phyloP scores from a whole-genome alignment of 495 filamentous ascomycete genomes.

The Articulospora tetracladia region DNA sequence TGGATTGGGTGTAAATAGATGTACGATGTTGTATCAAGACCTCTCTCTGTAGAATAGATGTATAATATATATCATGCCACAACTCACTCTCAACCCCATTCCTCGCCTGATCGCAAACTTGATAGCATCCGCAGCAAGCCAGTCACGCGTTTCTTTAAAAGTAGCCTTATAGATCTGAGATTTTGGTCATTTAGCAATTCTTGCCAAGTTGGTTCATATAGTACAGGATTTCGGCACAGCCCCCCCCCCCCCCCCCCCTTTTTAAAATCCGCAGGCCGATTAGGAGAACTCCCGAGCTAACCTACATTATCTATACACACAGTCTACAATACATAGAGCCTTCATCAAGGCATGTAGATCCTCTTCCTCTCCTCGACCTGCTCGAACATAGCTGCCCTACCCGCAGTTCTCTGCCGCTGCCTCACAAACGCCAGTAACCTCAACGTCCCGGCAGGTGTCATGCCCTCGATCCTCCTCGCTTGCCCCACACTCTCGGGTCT shows the following conservation, averaged over 20 bases:
- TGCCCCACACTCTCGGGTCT: conserved; percentile 82
- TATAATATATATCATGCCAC: no score
- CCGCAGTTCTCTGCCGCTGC: not conserved
- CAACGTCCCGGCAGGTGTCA: conserved; percentile 58
- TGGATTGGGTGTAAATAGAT: not conserved
- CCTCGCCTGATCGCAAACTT: no score
- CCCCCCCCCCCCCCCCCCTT: no score
- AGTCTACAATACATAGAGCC: not conserved
- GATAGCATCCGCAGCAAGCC: no score
- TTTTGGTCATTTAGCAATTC: no score
- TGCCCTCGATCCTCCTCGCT: conserved; percentile 81
- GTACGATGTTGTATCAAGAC: not conserved
- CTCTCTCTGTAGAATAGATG: not conserved
- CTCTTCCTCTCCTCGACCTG: conserved; percentile 9
- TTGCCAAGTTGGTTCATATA: not conserved
- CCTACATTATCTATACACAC: not conserved
- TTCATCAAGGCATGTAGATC: not conserved
- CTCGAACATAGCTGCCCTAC: conserved; percentile 13
- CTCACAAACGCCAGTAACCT: conserved; percentile 50
- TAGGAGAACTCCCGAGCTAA: no score
- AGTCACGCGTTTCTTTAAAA: no score
- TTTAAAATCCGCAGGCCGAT: not conserved
- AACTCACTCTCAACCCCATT: no score
- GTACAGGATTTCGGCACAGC: not conserved
- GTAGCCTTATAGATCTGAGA: no score